Conservation (phyloP, 768 basidiomycete species). For the Mycena polygramma region DNA sequence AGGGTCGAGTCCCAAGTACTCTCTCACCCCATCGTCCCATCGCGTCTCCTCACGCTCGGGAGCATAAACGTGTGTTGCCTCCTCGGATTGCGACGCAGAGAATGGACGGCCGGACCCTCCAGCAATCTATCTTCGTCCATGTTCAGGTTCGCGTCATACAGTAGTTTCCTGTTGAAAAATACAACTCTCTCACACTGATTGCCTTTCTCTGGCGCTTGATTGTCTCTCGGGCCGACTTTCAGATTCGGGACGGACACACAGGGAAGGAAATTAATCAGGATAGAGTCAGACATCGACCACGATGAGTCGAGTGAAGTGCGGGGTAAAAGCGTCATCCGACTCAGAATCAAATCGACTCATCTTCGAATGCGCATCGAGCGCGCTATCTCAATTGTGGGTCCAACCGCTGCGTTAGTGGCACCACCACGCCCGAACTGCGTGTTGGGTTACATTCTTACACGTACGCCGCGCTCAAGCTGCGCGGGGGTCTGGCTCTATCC, state of each 20-base stretch:
- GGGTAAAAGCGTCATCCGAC: background rate
- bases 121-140: background rate
- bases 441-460: background rate
- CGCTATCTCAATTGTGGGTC: constrained; percentile 1
- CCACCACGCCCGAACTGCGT: constrained; percentile 7
- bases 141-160: background rate
- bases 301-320: background rate
- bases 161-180: background rate
- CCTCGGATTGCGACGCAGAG: no score
- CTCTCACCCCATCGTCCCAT: no score
- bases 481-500: no score
- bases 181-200: constrained; percentile 11
- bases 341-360: background rate
- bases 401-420: background rate
- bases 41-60: no score
- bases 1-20: no score
- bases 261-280: no score
- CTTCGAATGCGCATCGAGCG: background rate
- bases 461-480: background rate
- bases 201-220: constrained; percentile 8
- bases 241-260: no score
- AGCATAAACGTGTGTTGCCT: no score
- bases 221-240: background rate
- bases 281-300: no score
- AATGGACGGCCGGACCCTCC: constrained; percentile 5